A percentile compares a stretch with the other conserved stretches of the same genome.
Evolutionary conservation across 352 stramenopile species (phyloP).

Genomic region (Phytophthora cajani): DNA sequence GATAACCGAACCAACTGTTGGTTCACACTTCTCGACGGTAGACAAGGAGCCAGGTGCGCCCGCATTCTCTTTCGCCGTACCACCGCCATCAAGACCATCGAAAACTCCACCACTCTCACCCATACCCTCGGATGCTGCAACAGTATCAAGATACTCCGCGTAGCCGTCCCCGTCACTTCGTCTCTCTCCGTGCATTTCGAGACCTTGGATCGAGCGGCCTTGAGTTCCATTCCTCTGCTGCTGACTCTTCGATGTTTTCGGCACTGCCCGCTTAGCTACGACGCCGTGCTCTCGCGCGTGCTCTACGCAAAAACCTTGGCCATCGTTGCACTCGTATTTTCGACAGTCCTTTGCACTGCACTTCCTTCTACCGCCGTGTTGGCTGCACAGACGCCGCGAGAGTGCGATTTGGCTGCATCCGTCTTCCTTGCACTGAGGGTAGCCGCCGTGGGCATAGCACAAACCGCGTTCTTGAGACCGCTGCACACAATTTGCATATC

Average conservation of each 20-base stretch:
- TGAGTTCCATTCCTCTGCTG: no score
- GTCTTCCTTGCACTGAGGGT: slow-evolving; percentile 9
- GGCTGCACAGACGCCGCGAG: slow-evolving; percentile 3
- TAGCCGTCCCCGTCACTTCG: no score
- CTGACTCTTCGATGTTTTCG: no score
- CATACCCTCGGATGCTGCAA: no score
- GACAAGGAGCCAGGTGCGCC: not conserved
- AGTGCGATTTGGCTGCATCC: slow-evolving; percentile 8
- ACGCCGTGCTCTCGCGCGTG: no score
- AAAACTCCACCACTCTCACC: no score
- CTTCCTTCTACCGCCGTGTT: slow-evolving; percentile 3
- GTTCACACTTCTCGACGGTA: not conserved
- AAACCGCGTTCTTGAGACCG: slow-evolving; percentile 1
- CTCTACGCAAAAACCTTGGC: not conserved
- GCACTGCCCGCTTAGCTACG: no score
- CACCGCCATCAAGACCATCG: no score
- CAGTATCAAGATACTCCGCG: no score
- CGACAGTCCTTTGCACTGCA: slow-evolving; percentile 7
- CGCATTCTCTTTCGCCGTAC: no score
- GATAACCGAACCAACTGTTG: not conserved
- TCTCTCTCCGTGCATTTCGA: no score
- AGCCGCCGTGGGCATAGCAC: slow-evolving; percentile 17
- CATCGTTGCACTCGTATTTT: not conserved
- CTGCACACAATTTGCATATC: slow-evolving; percentile 7
- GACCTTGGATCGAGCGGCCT: no score